phyloP scores from a whole-genome alignment of 2,329 filamentous ascomycete species.

The Arachnomyces sp. region DNA sequence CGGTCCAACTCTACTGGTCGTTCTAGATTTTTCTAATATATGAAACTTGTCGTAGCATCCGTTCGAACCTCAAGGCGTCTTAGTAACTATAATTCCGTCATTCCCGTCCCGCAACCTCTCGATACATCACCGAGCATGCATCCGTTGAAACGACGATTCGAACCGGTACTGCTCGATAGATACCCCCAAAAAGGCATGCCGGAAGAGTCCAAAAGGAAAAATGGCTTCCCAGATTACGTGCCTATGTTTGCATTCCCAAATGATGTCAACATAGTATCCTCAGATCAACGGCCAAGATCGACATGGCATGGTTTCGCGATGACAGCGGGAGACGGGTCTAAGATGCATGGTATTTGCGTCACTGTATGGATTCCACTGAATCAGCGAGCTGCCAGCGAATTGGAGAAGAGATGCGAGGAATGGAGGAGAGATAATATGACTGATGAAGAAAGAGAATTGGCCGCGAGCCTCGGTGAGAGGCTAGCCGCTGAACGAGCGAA shows the following conservation, averaged over 20 bases:
- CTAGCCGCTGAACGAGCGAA: conserved; percentile 82
- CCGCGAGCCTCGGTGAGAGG: conserved; percentile 81
- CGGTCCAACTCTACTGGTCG: conserved; percentile 16
- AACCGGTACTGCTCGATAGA: conserved; percentile 89
- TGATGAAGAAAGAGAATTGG: conserved; percentile 90
- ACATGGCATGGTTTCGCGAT: conserved; percentile 99
- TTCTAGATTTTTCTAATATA: conserved; percentile 5
- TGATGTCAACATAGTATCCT: conserved; percentile 93
- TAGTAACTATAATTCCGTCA: conserved; percentile 97
- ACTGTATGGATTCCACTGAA: conserved; percentile 90
- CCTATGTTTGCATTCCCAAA: conserved; percentile 99
- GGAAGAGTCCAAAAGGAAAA: conserved; percentile 72
- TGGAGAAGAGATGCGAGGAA: conserved; percentile 67
- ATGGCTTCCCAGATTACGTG: conserved; percentile 90
- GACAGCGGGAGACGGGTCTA: conserved; percentile 87
- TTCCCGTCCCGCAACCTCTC: conserved; percentile 84
- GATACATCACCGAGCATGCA: conserved; percentile 90
- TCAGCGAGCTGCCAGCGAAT: conserved; percentile 69
- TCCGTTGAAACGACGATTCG: conserved; percentile 84
- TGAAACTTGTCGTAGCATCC: conserved; percentile 43
- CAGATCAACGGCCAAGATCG: conserved; percentile 86
- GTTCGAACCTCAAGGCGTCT: conserved; percentile 77
- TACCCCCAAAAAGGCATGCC: conserved; percentile 78
- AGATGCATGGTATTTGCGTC: conserved; percentile 83
- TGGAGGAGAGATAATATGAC: conserved; percentile 94